These are phyloP conservation scores for Botrytis sinoallii DNA, from an alignment of 2,329 filamentous ascomycete genomes.

Conservation along the genomic window DNA sequence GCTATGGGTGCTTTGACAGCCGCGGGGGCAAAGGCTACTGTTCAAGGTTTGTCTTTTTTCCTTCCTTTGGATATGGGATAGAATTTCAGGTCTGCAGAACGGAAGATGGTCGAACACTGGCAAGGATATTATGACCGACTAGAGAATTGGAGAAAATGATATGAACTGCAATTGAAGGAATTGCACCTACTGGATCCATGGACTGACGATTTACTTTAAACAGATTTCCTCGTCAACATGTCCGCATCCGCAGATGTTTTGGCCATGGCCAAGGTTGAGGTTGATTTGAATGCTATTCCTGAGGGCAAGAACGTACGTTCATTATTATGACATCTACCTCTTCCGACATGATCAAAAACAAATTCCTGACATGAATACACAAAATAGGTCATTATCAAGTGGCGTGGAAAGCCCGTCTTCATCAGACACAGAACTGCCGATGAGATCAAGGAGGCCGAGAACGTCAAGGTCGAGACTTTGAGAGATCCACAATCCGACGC, in stretches of 20 bases:
- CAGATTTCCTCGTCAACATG: conserved; percentile 99
- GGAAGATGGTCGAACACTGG: background rate
- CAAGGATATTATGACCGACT: background rate
- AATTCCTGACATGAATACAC: conserved; percentile 15
- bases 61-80: conserved; percentile 10
- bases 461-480: conserved; percentile 75
- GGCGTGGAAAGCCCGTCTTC: conserved; percentile 99
- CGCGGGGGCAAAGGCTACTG: conserved; percentile 93
- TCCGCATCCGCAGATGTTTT: conserved; percentile 96
- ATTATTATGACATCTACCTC: background rate
- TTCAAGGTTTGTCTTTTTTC: conserved; percentile 67
- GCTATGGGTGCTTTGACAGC: conserved; percentile 89
- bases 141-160: background rate
- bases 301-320: conserved; percentile 98
- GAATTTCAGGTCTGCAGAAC: conserved; percentile 1
- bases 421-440: conserved; percentile 93
- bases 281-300: conserved; percentile 86
- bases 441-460: conserved; percentile 95
- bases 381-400: conserved; percentile 91
- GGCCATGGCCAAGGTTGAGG: conserved; percentile 99
- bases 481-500: conserved; percentile 88
- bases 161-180: conserved; percentile 20
- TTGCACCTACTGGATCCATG: conserved; percentile 7
- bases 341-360: background rate
- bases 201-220: conserved; percentile 10